Conservation (phyloP, 257 asterid species). For the Scutellaria galericulata region DNA sequence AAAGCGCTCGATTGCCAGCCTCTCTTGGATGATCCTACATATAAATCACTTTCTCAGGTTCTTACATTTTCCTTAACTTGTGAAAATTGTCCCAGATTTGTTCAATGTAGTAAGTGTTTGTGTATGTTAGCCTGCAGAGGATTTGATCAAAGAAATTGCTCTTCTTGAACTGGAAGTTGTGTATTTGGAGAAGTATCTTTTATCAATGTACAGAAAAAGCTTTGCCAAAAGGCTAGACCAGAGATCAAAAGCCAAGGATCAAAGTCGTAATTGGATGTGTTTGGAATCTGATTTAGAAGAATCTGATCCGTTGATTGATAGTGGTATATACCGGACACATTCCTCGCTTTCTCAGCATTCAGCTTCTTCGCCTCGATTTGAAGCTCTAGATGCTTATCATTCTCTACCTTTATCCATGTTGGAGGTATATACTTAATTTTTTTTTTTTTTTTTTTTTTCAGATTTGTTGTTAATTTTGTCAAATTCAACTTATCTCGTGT, state of each 20-base stretch:
- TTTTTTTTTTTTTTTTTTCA: too few relatives aligned
- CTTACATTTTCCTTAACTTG: neutral
- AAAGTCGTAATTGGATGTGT: neutral
- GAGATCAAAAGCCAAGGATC: constrained; percentile 13
- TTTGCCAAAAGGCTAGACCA: constrained; percentile 50
- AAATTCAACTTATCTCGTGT: neutral
- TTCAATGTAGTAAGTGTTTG: neutral
- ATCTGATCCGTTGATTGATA: constrained; percentile 49
- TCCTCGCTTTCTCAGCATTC: constrained; percentile 82
- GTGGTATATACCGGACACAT: constrained; percentile 67
- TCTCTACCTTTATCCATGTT: constrained; percentile 86
- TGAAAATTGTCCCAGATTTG: neutral
- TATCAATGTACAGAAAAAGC: constrained; percentile 63
- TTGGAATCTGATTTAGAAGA: constrained; percentile 39
- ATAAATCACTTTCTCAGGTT: constrained; percentile 67
- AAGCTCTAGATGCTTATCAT: constrained; percentile 65
- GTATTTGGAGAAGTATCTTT: constrained; percentile 77
- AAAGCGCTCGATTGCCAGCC: constrained; percentile 57
- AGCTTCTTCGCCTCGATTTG: constrained; percentile 56
- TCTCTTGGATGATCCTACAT: constrained; percentile 45
- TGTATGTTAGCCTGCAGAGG: constrained; percentile 66
- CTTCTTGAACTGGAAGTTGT: constrained; percentile 71
- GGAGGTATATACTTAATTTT: constrained; percentile 69
- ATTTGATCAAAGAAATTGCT: constrained; percentile 73
- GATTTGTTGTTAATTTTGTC: neutral